Conservation (phyloP, 148 eudicot species). For the Rhododendron vialii region DNA sequence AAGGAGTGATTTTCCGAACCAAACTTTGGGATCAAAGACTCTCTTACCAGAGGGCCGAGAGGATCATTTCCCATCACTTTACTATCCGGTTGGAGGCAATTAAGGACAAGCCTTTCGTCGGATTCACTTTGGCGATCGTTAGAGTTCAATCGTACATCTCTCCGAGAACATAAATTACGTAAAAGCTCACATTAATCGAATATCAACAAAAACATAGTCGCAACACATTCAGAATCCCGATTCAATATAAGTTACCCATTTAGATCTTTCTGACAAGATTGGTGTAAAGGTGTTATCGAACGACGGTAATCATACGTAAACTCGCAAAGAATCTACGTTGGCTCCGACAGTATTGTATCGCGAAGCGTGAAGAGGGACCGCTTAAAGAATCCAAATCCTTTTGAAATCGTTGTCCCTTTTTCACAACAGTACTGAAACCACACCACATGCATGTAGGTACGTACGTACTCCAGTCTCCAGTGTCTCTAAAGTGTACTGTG, state of each 20-base stretch:
- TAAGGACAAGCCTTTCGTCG: neutral
- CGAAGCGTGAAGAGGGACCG: neutral
- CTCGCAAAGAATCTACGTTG: neutral
- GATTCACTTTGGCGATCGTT: neutral
- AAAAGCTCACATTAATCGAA: too few relatives aligned
- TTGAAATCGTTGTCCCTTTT: neutral
- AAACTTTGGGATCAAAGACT: neutral
- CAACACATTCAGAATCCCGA: too few relatives aligned
- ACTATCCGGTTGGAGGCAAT: neutral
- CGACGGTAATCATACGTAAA: neutral
- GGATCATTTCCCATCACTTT: neutral
- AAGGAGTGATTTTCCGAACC: neutral
- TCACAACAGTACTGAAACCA: neutral
- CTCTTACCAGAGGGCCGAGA: neutral
- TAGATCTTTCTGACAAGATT: too few relatives aligned
- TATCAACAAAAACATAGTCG: neutral
- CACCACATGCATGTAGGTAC: too few relatives aligned
- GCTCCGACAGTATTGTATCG: neutral
- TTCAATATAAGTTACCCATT: too few relatives aligned
- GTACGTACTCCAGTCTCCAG: too few relatives aligned
- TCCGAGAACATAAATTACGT: too few relatives aligned
- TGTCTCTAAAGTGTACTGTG: neutral
- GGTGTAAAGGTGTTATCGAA: too few relatives aligned
- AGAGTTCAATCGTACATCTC: too few relatives aligned
- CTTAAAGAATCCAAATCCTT: too few relatives aligned